Base-by-base conservation (phyloP, 1,284 basidiomycete genomes). In the Irpex lacteus region DNA sequence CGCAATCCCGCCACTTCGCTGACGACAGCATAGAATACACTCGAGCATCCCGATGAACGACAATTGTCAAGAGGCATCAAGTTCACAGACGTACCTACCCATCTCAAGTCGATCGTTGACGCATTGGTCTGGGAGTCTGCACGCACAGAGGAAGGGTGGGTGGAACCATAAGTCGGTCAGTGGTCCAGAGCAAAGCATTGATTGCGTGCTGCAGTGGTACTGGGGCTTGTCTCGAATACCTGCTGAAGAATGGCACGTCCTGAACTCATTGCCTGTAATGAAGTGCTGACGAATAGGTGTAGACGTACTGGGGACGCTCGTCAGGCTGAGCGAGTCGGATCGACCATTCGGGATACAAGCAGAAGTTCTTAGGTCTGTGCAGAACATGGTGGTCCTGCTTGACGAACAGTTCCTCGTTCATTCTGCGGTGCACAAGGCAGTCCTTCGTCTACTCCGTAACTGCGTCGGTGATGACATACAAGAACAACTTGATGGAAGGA, bases 351-450 rank as follows among this genome's bases (percentile, higher is more conserved):
- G 94, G 18, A 89, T 95, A 68, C 92, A 95, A 75, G 92, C 89
- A 55, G 90, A 95, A 73, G 92, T 96, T 8, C 81, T 97, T 18
- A 84, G 89, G 50, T 83, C 91, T 2, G 90, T 95, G 9, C 92
- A 94, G 70, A 94, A 94, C 70, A 92, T 96, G 84, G 90, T 97
- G 7, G 87, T 95, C 4, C 83, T 94, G 8, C 83, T 97, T 63
- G 94, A 96, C 66, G 94, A 96, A 71, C 91, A 92, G 68, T 96
- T 97, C 71, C 86, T 98, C 18, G 89, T 96, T 0, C 95, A 97
- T 71, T 91, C 93, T 7, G 93, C 88, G 1, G 92, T 97, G 0
- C 95, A 98, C 75, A 90, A 89, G 69, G 94, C 96, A 1, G 88
- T 98, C 4, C 84, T 96, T 11, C 81, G 94, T 50, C 80, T 98